Evolutionary conservation across 2,329 filamentous ascomycete genomes (phyloP).

Genomic region (Neonectria faginata): DNA sequence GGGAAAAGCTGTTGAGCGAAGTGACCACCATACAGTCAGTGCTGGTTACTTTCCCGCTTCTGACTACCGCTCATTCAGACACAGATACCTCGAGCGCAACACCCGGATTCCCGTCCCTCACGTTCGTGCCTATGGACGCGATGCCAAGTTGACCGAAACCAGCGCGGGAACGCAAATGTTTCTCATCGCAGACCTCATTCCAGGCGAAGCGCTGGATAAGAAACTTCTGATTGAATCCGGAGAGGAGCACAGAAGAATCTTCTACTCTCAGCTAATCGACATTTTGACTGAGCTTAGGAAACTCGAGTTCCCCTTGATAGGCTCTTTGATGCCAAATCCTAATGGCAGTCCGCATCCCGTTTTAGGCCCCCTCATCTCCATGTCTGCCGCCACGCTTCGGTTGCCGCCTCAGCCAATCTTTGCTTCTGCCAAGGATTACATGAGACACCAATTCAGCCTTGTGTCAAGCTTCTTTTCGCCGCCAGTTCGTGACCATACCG

Average conservation of each 20-base stretch:
- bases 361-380: conserved; percentile 38
- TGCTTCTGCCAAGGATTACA: conserved; percentile 26
- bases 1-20: conserved; percentile 45
- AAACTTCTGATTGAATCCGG: conserved; percentile 17
- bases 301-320: conserved; percentile 39
- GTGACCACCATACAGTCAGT: conserved; percentile 41
- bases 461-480: conserved; percentile 19
- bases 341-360: conserved; percentile 26
- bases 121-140: conserved; percentile 37
- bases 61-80: not conserved
- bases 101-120: conserved; percentile 41
- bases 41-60: conserved; percentile 3
- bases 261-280: conserved; percentile 44
- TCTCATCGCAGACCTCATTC: conserved; percentile 39
- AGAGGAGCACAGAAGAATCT: conserved; percentile 24
- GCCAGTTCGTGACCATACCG: conserved; percentile 23
- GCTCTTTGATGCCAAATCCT: conserved; percentile 43
- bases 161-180: conserved; percentile 29
- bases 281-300: conserved; percentile 41
- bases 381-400: conserved; percentile 29
- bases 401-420: conserved; percentile 19
- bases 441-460: conserved; percentile 28
- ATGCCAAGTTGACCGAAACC: conserved; percentile 14
- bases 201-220: conserved; percentile 37
- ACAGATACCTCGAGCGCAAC: conserved; percentile 39